Evolutionary conservation across 1,139 yeast genomes (phyloP).

Genomic region (Scheffersomyces cryptocercus): DNA sequence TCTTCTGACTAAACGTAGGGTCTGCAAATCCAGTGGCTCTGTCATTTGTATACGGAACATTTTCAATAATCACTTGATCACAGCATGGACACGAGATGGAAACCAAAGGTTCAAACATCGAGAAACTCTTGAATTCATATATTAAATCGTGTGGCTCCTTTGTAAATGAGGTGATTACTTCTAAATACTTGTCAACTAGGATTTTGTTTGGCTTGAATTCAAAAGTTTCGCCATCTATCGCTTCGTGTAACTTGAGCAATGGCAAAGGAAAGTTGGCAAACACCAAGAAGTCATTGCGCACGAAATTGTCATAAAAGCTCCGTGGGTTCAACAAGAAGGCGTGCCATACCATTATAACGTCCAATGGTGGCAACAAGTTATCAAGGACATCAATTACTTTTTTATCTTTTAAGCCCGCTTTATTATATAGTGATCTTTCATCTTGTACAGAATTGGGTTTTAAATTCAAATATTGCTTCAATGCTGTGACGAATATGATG

Average conservation of each 20-base stretch:
- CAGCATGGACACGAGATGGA: conserved; percentile 23
- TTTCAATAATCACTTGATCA: conserved; percentile 6
- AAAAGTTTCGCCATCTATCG: conserved; percentile 22
- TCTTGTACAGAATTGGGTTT: not conserved
- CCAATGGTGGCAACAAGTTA: conserved; percentile 31
- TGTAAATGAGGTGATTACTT: conserved; percentile 4
- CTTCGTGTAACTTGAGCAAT: conserved; percentile 17
- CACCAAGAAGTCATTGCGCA: conserved; percentile 21
- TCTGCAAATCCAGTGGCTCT: conserved; percentile 25
- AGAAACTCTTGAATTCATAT: conserved; percentile 2
- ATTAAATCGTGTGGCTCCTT: conserved; percentile 1
- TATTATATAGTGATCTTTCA: conserved; percentile 4
- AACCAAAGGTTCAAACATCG: conserved; percentile 7
- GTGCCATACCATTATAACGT: conserved; percentile 45
- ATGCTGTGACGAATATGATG: conserved; percentile 24
- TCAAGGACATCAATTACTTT: conserved; percentile 3
- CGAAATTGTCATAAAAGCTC: conserved; percentile 28
- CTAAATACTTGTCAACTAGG: conserved; percentile 4
- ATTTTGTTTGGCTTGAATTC: conserved; percentile 16
- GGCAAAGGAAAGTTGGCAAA: conserved; percentile 30
- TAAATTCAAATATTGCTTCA: conserved; percentile 6
- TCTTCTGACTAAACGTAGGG: conserved; percentile 9
- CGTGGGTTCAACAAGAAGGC: conserved; percentile 30
- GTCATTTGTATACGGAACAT: conserved; percentile 16
- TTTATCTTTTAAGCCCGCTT: conserved; percentile 3